phyloP scores from a whole-genome alignment of 495 filamentous ascomycete species.

The Aspergillus incahuasiensis region DNA sequence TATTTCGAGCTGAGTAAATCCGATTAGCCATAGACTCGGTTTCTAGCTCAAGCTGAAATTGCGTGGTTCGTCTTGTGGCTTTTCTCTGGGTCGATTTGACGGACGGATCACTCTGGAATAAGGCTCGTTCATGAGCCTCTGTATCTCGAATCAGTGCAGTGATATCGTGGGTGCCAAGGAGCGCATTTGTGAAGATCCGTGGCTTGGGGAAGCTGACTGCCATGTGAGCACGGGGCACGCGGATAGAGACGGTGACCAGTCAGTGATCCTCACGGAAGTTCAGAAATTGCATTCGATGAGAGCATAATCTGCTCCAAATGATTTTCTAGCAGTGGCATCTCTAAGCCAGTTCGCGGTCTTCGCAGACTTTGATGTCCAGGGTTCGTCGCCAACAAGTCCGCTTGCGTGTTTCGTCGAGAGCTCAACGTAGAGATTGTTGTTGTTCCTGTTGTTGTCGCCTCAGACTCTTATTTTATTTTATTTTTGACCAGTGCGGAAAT shows the following conservation, averaged over 20 bases:
- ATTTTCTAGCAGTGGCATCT: conserved; percentile 70
- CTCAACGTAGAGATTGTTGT: too few relatives aligned
- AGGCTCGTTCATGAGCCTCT: conserved; percentile 87
- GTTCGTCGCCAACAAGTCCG: not conserved
- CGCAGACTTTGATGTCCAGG: too few relatives aligned
- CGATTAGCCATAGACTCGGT: conserved; percentile 47
- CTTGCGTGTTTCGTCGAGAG: conserved; percentile 16
- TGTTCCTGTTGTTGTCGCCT: conserved; percentile 21
- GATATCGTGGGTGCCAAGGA: conserved; percentile 84
- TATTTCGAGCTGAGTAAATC: conserved; percentile 49
- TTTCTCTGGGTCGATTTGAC: conserved; percentile 35
- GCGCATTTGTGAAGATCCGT: conserved; percentile 94
- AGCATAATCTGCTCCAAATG: conserved; percentile 90
- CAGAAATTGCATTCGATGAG: conserved; percentile 76
- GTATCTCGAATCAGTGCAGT: conserved; percentile 93
- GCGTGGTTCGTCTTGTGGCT: conserved; percentile 45
- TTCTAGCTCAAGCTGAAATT: conserved; percentile 37
- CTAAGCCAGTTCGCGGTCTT: not conserved
- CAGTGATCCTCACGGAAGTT: conserved; percentile 64
- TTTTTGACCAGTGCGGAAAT: too few relatives aligned
- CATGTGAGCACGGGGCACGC: not conserved
- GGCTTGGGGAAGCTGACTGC: conserved; percentile 71
- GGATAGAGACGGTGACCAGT: conserved; percentile 4
- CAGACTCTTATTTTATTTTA: conserved; percentile 23
- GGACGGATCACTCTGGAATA: conserved; percentile 83